A percentile compares a stretch with the other conserved stretches of the same genome.
These are phyloP conservation scores for Diaporthe velutina DNA, from an alignment of 2,329 filamentous ascomycete genomes.

Conservation along the genomic window DNA sequence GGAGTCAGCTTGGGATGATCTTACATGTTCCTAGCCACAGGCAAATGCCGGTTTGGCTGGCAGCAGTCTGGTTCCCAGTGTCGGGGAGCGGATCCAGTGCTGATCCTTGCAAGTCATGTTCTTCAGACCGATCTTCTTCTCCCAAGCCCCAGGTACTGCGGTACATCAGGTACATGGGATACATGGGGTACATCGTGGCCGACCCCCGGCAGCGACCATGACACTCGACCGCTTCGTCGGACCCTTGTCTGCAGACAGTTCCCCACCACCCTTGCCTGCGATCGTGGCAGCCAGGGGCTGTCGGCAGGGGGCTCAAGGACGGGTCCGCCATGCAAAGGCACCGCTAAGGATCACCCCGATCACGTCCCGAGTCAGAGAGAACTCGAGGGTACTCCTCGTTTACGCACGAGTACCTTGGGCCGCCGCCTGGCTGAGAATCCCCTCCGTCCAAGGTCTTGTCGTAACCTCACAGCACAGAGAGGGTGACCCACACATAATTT, in stretches of 20 bases:
- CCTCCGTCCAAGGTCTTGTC: conserved; percentile 56
- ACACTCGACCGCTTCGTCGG: conserved; percentile 29
- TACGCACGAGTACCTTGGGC: conserved; percentile 45
- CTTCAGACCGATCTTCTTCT: conserved; percentile 28
- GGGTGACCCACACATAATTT: conserved; percentile 66
- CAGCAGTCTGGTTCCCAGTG: conserved; percentile 36
- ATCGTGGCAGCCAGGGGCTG: conserved; percentile 35
- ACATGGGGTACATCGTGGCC: conserved; percentile 11
- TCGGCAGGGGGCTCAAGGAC: conserved; percentile 38
- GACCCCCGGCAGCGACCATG: conserved; percentile 23
- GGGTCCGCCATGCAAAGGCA: conserved; percentile 43
- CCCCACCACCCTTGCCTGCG: conserved; percentile 38
- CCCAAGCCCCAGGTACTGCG: not conserved
- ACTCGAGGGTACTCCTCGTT: conserved; percentile 46
- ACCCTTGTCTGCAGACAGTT: conserved; percentile 37
- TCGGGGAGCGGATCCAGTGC: conserved; percentile 30
- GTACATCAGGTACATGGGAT: conserved; percentile 5
- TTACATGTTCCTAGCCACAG: conserved; percentile 31
- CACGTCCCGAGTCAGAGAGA: conserved; percentile 54
- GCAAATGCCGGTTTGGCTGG: conserved; percentile 32
- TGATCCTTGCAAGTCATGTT: conserved; percentile 38
- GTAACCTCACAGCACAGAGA: conserved; percentile 44
- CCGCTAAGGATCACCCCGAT: conserved; percentile 50
- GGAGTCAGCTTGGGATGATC: conserved; percentile 34
- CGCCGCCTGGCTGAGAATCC: conserved; percentile 45